These are phyloP conservation scores for Backusella tarrabulga DNA, from an alignment of 192 early-diverging fungal species.

Conservation along the genomic window DNA sequence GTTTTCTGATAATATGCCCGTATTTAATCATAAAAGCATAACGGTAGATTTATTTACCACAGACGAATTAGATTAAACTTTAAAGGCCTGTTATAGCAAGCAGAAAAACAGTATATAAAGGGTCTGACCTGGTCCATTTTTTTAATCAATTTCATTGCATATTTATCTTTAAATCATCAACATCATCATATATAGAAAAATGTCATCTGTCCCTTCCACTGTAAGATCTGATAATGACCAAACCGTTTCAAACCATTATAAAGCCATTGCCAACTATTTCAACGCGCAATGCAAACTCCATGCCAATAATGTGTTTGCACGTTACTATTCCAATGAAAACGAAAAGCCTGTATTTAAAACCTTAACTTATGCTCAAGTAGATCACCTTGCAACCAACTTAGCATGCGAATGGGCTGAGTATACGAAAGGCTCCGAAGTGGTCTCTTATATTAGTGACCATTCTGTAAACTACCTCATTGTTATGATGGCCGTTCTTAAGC, in stretches of 20 bases:
- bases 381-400: slow-evolving; percentile 10
- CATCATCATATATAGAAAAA: not conserved
- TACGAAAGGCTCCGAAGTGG: not conserved
- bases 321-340: not conserved
- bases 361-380: slow-evolving; percentile 14
- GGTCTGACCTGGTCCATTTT: not conserved
- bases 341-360: not conserved
- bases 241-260: not conserved
- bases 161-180: not conserved
- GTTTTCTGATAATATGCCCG: not conserved
- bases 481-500: slow-evolving; percentile 14
- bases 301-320: not conserved
- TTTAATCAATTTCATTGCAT: not conserved
- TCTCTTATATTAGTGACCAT: slow-evolving; percentile 10
- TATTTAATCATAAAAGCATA: not conserved
- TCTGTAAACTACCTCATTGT: not conserved
- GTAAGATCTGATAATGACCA: not conserved
- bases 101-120: not conserved
- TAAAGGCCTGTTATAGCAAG: not conserved
- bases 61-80: not conserved
- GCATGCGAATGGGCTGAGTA: slow-evolving; percentile 1
- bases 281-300: not conserved
- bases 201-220: not conserved
- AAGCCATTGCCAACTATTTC: not conserved
- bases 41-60: not conserved